Evolutionary conservation across 169 alveolate species (phyloP).

Genomic region (Theileria orientalis): DNA sequence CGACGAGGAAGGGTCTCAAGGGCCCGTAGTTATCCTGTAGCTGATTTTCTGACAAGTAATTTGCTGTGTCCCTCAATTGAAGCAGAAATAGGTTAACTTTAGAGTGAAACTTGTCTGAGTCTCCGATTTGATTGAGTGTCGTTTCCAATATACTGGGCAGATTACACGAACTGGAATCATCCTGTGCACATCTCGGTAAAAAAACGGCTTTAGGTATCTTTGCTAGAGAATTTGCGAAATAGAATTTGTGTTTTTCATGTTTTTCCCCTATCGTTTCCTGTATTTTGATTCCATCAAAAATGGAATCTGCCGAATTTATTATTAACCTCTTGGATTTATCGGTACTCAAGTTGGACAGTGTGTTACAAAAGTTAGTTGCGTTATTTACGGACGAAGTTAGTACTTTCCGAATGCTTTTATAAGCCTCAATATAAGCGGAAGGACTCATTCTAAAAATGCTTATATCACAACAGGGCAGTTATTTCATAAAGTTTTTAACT

Average conservation of each 20-base stretch:
- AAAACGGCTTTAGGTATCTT: slow-evolving; percentile 57
- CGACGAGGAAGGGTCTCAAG: not conserved
- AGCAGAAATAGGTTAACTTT: not conserved
- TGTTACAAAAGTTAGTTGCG: slow-evolving; percentile 14
- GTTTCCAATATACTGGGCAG: slow-evolving; percentile 29
- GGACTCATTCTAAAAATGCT: not conserved
- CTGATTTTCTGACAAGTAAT: not conserved
- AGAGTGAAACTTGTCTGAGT: not conserved
- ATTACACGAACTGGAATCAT: not conserved
- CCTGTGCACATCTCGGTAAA: slow-evolving; percentile 26
- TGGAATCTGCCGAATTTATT: slow-evolving; percentile 41
- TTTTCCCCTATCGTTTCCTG: not conserved
- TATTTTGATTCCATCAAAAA: slow-evolving; percentile 23
- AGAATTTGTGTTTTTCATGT: not conserved
- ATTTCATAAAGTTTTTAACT: too few relatives aligned
- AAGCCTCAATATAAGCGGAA: slow-evolving; percentile 1
- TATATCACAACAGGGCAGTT: not conserved
- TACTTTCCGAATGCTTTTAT: slow-evolving; percentile 1
- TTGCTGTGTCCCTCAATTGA: slow-evolving; percentile 11
- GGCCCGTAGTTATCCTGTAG: slow-evolving; percentile 20
- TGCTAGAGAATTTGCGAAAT: not conserved
- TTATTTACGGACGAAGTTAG: not conserved
- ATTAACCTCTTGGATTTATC: slow-evolving; percentile 43
- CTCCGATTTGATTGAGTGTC: not conserved
- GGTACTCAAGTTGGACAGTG: slow-evolving; percentile 1